Evolutionary conservation across 495 filamentous ascomycete species (phyloP).

Genomic region (Lophiotrema nucula): DNA sequence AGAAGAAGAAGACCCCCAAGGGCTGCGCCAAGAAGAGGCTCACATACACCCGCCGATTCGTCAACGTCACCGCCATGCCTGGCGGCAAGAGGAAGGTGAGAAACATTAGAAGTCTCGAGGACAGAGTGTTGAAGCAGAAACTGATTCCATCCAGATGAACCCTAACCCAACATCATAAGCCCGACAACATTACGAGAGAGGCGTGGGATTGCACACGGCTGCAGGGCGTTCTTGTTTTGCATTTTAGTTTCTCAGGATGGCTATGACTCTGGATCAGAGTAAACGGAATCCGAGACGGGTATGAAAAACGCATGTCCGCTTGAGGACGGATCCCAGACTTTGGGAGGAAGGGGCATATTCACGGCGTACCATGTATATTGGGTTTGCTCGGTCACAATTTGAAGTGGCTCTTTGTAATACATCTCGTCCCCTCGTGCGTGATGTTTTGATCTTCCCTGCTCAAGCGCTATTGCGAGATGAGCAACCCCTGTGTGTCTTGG

Average conservation of each 20-base stretch:
- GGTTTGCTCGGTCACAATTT: slow-evolving; percentile 29
- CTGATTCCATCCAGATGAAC: slow-evolving; percentile 66
- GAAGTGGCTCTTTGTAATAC: slow-evolving; percentile 5
- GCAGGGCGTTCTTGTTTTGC: too few species aligned
- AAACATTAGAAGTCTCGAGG: too few species aligned
- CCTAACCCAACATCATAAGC: slow-evolving; percentile 54
- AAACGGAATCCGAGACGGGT: slow-evolving; percentile 16
- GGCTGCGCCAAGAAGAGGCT: slow-evolving; percentile 98
- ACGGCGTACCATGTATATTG: slow-evolving; percentile 35
- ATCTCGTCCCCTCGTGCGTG: background rate
- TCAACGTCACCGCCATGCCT: slow-evolving; percentile 98
- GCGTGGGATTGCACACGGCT: too few species aligned
- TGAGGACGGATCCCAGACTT: slow-evolving; percentile 22
- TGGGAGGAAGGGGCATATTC: slow-evolving; percentile 36
- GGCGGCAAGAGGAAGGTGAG: slow-evolving; percentile 98
- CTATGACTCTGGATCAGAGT: slow-evolving; percentile 37
- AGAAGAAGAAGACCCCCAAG: slow-evolving; percentile 94
- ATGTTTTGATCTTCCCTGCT: too few species aligned
- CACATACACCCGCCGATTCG: slow-evolving; percentile 95
- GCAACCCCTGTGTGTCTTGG: too few species aligned
- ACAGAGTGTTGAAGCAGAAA: too few species aligned
- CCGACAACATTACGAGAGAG: background rate
- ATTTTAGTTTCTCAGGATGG: slow-evolving; percentile 25
- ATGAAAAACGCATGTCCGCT: slow-evolving; percentile 18
- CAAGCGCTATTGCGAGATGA: too few species aligned